Percentiles rank a stretch among this genome's conserved stretches.
These are phyloP conservation scores for Trypanosoma mega DNA, from an alignment of 208 protist genomes.

Conservation along the genomic window DNA sequence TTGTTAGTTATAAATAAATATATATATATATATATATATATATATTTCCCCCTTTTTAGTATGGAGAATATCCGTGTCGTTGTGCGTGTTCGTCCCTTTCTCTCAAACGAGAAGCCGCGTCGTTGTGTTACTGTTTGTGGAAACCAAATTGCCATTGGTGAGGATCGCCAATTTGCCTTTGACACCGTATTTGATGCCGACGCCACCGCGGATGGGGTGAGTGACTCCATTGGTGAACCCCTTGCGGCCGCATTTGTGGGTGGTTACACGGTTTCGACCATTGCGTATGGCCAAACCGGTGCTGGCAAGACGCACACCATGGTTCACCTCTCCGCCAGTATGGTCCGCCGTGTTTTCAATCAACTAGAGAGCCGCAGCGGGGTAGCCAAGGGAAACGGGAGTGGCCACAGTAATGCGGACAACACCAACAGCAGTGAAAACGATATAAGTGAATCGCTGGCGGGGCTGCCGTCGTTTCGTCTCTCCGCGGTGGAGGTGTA, in stretches of 20 bases:
- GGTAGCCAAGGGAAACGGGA: constrained; percentile 13
- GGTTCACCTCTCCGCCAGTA: constrained; percentile 51
- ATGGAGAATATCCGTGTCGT: constrained; percentile 78
- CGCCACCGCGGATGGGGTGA: constrained; percentile 65
- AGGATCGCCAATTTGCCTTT: constrained; percentile 86
- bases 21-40: too few species aligned
- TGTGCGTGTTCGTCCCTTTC: constrained; percentile 87
- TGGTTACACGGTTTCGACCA: constrained; percentile 91
- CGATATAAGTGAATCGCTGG: constrained; percentile 23
- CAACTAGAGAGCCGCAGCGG: constrained; percentile 47
- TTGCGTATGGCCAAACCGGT: constrained; percentile 95
- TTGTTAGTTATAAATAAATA: too few species aligned
- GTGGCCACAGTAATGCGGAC: constrained; percentile 1
- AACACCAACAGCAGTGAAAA: constrained; percentile 9
- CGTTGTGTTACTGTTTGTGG: constrained; percentile 47
- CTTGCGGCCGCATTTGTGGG: constrained; percentile 77
- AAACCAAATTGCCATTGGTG: constrained; percentile 85
- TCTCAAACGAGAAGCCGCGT: constrained; percentile 58
- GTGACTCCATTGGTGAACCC: constrained; percentile 64
- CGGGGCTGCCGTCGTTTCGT: constrained; percentile 12
- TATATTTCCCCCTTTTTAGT: too few species aligned
- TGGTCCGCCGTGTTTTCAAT: constrained; percentile 88
- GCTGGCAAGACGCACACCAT: constrained; percentile 96
- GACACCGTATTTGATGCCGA: constrained; percentile 84
- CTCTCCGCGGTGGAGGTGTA: constrained; percentile 94